Evolutionary conservation across 2,329 filamentous ascomycete genomes (phyloP).

Genomic region (Colletotrichum tabaci): DNA sequence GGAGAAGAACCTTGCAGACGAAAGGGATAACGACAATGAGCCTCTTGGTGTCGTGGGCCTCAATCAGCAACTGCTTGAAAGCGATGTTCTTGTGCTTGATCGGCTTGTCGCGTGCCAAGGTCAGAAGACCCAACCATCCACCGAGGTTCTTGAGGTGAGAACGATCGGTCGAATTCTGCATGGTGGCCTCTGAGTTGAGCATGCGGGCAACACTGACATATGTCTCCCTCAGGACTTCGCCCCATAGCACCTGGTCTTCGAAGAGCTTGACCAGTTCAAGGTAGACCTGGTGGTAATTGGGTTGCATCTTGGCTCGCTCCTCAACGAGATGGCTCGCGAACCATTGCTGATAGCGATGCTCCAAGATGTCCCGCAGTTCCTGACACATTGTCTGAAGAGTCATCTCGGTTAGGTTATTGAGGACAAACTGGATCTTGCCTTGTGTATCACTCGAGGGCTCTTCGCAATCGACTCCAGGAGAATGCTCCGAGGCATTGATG

Average conservation of each 20-base stretch:
- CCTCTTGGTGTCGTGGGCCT: slow-evolving; percentile 93
- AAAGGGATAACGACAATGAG: slow-evolving; percentile 95
- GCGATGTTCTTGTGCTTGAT: slow-evolving; percentile 98
- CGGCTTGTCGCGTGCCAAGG: slow-evolving; percentile 92
- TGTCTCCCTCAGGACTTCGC: slow-evolving; percentile 92
- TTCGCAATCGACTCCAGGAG: slow-evolving; percentile 76
- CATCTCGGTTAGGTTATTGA: slow-evolving; percentile 95
- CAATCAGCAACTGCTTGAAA: slow-evolving; percentile 94
- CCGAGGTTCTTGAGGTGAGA: slow-evolving; percentile 94
- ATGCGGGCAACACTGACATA: slow-evolving; percentile 88
- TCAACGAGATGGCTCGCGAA: slow-evolving; percentile 96
- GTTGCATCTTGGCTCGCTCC: slow-evolving; percentile 95
- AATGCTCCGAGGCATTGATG: slow-evolving; percentile 81
- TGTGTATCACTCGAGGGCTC: slow-evolving; percentile 89
- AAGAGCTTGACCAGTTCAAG: slow-evolving; percentile 90
- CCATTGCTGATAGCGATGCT: slow-evolving; percentile 91
- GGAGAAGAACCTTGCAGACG: slow-evolving; percentile 93
- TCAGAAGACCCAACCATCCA: slow-evolving; percentile 93
- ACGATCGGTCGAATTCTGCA: slow-evolving; percentile 88
- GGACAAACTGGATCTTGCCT: slow-evolving; percentile 93
- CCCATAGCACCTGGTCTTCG: slow-evolving; percentile 83
- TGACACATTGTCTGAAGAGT: slow-evolving; percentile 88
- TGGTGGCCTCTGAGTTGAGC: slow-evolving; percentile 89
- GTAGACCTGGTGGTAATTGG: slow-evolving; percentile 96
- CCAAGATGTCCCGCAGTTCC: slow-evolving; percentile 84